Evolutionary conservation across 129 eudicot species (phyloP).

Genomic region (Arctium minus): DNA sequence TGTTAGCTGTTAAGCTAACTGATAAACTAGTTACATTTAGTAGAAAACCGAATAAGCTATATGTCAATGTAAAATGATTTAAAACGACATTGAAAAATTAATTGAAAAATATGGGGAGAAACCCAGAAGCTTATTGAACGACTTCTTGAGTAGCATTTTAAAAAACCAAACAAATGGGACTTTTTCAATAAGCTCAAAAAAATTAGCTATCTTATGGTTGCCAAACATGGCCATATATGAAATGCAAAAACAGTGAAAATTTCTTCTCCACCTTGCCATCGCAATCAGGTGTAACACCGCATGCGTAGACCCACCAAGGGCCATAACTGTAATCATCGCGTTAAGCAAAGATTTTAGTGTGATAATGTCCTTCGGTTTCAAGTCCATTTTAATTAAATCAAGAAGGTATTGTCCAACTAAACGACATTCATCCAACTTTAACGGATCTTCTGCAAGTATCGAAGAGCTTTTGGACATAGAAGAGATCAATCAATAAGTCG

Average conservation of each 20-base stretch:
- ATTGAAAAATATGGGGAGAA: no score
- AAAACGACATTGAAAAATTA: no score
- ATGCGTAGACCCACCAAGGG: constrained; percentile 95
- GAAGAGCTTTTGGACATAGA: constrained; percentile 60
- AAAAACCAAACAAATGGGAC: no score
- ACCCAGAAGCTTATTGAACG: no score
- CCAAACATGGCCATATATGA: not conserved
- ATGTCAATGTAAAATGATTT: no score
- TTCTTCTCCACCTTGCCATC: constrained; percentile 60
- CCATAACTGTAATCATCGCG: constrained; percentile 97
- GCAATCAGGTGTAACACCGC: constrained; percentile 98
- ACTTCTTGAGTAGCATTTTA: no score
- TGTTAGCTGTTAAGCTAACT: no score
- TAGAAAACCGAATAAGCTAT: no score
- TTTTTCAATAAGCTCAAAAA: no score
- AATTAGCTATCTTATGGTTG: no score
- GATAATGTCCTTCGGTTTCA: constrained; percentile 85
- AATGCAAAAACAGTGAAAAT: not conserved
- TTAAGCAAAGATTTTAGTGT: constrained; percentile 78
- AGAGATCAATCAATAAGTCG: not conserved
- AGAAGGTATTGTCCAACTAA: constrained; percentile 83
- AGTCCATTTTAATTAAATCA: constrained; percentile 80
- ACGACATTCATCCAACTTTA: constrained; percentile 88
- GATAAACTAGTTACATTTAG: no score
- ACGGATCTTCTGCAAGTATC: constrained; percentile 95